Conservation (phyloP, 1,139 yeast species). For the Lodderomyces beijingensis region DNA sequence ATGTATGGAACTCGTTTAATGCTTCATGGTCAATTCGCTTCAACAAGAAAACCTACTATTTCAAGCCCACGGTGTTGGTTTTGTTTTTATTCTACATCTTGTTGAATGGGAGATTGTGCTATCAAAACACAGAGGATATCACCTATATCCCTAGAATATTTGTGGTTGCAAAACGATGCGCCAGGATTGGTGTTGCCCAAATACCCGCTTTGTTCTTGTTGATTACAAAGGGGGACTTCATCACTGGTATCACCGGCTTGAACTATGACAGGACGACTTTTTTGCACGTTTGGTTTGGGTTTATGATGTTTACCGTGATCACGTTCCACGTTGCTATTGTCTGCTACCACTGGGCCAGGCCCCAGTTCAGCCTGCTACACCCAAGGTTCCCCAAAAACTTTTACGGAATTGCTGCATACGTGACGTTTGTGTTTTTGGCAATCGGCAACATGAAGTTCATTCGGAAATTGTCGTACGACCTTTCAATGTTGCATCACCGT, state of each 20-base stretch:
- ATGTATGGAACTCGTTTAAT: conserved; percentile 27
- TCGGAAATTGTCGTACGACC: conserved; percentile 39
- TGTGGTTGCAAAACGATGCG: conserved; percentile 41
- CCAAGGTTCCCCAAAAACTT: conserved; percentile 39
- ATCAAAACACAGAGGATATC: conserved; percentile 31
- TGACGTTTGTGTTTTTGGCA: conserved; percentile 31
- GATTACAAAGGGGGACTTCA: conserved; percentile 37
- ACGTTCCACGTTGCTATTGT: conserved; percentile 30
- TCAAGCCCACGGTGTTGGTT: conserved; percentile 40
- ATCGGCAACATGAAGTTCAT: conserved; percentile 36
- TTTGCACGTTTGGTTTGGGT: conserved; percentile 44
- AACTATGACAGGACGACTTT: conserved; percentile 36
- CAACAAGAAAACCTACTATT: conserved; percentile 16
- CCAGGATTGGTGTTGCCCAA: conserved; percentile 40
- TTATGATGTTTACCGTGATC: conserved; percentile 36
- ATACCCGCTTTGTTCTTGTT: conserved; percentile 35
- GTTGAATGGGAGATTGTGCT: conserved; percentile 25
- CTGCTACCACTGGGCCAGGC: conserved; percentile 35
- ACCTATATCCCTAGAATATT: conserved; percentile 36
- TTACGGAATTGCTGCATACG: conserved; percentile 47
- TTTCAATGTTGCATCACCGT: conserved; percentile 43
- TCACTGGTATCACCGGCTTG: conserved; percentile 40
- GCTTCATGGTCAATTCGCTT: conserved; percentile 15
- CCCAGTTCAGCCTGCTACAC: conserved; percentile 32
- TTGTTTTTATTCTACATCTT: conserved; percentile 24